These are phyloP conservation scores for Penicillium palitans DNA, from an alignment of 2,329 filamentous ascomycete species.

Conservation along the genomic window DNA sequence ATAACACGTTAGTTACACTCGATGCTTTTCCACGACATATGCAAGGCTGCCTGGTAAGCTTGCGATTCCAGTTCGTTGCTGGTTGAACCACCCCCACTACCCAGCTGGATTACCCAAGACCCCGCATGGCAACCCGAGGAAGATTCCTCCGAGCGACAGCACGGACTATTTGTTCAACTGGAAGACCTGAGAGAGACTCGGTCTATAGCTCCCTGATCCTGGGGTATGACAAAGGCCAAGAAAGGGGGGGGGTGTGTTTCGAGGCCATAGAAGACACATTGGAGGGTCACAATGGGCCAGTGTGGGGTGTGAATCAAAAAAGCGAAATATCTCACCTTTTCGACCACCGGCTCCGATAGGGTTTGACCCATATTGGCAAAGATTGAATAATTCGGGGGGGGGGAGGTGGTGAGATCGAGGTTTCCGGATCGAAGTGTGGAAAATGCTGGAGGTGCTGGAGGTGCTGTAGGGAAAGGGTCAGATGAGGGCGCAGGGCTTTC, in stretches of 20 bases:
- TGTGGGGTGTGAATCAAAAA: conserved; percentile 26
- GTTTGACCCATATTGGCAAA: conserved; percentile 85
- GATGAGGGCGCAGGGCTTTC: conserved; percentile 30
- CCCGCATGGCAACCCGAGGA: conserved; percentile 12
- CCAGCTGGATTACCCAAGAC: conserved; percentile 6
- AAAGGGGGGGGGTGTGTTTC: neutral
- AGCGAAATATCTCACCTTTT: conserved; percentile 72
- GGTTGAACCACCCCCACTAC: conserved; percentile 5
- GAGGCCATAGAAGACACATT: neutral
- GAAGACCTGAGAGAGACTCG: neutral
- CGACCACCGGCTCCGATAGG: conserved; percentile 96
- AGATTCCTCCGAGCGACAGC: neutral
- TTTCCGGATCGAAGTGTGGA: conserved; percentile 13
- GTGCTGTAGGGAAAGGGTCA: conserved; percentile 27
- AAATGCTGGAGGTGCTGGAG: conserved; percentile 21
- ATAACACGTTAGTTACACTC: conserved; percentile 5
- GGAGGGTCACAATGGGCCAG: conserved; percentile 16
- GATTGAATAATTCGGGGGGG: conserved; percentile 24
- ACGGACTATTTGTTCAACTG: neutral
- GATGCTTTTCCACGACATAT: neutral
- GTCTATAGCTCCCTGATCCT: neutral
- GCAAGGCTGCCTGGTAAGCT: neutral
- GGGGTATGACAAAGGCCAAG: neutral
- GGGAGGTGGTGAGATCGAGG: conserved; percentile 14
- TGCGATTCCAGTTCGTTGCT: conserved; percentile 5